Base-by-base conservation (phyloP, 2,329 filamentous ascomycete species). In the Penicillium sp. region DNA sequence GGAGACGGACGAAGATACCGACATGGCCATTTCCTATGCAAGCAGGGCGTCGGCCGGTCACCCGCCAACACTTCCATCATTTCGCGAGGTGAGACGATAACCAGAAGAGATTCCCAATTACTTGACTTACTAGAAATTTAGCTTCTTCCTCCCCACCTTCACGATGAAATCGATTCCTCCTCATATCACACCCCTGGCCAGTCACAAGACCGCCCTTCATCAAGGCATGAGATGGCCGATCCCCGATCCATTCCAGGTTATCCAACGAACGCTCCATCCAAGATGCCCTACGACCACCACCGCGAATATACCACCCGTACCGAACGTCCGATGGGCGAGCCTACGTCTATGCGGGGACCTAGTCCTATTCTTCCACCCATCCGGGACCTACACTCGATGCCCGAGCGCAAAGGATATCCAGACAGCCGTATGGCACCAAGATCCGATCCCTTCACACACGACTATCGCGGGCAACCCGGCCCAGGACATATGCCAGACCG, bases 81-180 rank as follows among this genome's bases (percentile, higher is more conserved):
- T 73, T 50, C 64, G 70, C 59, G 70, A 73, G 65, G 70, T 73
- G 56, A 62, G 68, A 49, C 23, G 2, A 34, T 21, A 10, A 33
- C 5, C 8, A 21, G 21, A 18, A 5, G 13, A 13, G 4, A n/a
- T n/a, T 16, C 18, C 1, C 16, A 23, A 7, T 6, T 8, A 42
- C 29, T 23, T 23, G 9, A 6, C 26, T 39, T 5, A 21, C 29
- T 21, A 54, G 16, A 49, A 63, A 41, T 13, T 15, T 44, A 74
- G 72, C 62, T 74, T 12, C 69, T 74, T 13, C 72, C 72, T 24
- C 63, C 70, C 51, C 70, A 74, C 54, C 65, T 74, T 9, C 72
- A 74, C 53, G 70, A 73, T 54, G 72, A 73, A 54, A 74, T 74
- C 53, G 72, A 74, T 31, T 72, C 71, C 21, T 68, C 66, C 12